Percentiles rank a stretch among this genome's conserved stretches.
Conservation (phyloP, 2,329 filamentous ascomycete species). For the Ambrosiella cleistominuta region DNA sequence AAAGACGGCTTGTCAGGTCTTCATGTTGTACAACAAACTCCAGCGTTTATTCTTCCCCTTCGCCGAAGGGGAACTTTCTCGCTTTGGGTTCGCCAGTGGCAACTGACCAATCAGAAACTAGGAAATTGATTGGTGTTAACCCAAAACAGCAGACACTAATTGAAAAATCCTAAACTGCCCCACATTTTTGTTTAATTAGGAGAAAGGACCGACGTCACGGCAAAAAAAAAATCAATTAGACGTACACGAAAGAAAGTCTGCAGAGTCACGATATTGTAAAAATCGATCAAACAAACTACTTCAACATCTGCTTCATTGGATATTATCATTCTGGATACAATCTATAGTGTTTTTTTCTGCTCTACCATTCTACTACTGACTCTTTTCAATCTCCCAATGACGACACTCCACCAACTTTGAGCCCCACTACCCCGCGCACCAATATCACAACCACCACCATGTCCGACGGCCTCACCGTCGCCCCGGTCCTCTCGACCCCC, state of each 20-base stretch:
- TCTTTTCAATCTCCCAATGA: neutral
- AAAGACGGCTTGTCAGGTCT: neutral
- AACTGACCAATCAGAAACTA: neutral
- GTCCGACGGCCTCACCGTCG: constrained; percentile 17
- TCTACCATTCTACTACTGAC: too few species aligned
- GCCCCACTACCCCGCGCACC: neutral
- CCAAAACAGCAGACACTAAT: neutral
- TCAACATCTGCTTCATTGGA: too few species aligned
- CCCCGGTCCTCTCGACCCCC: constrained; percentile 47
- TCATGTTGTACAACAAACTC: neutral
- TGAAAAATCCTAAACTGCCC: neutral
- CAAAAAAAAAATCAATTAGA: too few species aligned
- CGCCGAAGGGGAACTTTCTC: neutral
- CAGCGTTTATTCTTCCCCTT: neutral
- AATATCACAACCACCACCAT: neutral
- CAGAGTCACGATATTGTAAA: too few species aligned
- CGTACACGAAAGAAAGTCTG: too few species aligned
- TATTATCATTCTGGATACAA: too few species aligned
- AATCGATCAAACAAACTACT: too few species aligned
- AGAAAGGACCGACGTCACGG: too few species aligned
- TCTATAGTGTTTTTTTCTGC: too few species aligned
- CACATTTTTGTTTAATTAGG: too few species aligned
- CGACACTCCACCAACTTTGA: neutral
- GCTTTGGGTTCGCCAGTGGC: neutral
- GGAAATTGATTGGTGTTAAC: neutral